phyloP scores from a whole-genome alignment of 2,329 filamentous ascomycete genomes.

The Penicillium italicum region DNA sequence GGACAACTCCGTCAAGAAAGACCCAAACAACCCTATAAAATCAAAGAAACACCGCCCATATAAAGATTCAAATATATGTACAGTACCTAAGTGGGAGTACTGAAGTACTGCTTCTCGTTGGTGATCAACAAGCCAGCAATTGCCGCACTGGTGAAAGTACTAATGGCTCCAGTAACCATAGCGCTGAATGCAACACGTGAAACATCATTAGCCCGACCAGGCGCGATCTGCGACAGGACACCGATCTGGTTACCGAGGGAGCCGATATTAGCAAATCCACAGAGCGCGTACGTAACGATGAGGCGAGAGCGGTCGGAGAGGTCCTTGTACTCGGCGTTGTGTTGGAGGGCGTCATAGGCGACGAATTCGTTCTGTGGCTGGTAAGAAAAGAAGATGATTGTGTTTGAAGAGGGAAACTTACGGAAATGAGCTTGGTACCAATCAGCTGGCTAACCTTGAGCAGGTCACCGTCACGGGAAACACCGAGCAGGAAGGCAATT shows the following conservation, averaged over 20 bases:
- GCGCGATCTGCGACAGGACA: slow-evolving; percentile 77
- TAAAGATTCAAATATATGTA: background rate
- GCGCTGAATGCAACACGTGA: slow-evolving; percentile 72
- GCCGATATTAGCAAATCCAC: slow-evolving; percentile 78
- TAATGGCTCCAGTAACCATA: slow-evolving; percentile 71
- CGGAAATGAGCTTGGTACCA: slow-evolving; percentile 76
- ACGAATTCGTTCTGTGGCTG: slow-evolving; percentile 67
- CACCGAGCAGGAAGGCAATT: slow-evolving; percentile 75
- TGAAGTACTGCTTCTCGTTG: slow-evolving; percentile 39
- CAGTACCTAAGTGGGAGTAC: background rate
- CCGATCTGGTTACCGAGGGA: slow-evolving; percentile 87
- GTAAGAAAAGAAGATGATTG: background rate
- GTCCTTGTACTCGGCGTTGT: slow-evolving; percentile 49
- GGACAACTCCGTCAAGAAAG: background rate
- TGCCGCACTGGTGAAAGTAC: slow-evolving; percentile 73
- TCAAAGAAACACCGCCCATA: background rate
- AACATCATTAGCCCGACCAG: slow-evolving; percentile 69
- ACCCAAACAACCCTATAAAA: background rate
- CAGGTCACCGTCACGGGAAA: slow-evolving; percentile 61
- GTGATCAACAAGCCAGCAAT: slow-evolving; percentile 74
- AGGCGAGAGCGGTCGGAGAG: slow-evolving; percentile 69
- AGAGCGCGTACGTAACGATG: slow-evolving; percentile 82
- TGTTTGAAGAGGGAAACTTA: slow-evolving; percentile 35
- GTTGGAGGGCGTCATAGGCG: slow-evolving; percentile 61
- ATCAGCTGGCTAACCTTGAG: slow-evolving; percentile 74